phyloP scores from a whole-genome alignment of 1,284 basidiomycete species.

The Lentinus polychrous region DNA sequence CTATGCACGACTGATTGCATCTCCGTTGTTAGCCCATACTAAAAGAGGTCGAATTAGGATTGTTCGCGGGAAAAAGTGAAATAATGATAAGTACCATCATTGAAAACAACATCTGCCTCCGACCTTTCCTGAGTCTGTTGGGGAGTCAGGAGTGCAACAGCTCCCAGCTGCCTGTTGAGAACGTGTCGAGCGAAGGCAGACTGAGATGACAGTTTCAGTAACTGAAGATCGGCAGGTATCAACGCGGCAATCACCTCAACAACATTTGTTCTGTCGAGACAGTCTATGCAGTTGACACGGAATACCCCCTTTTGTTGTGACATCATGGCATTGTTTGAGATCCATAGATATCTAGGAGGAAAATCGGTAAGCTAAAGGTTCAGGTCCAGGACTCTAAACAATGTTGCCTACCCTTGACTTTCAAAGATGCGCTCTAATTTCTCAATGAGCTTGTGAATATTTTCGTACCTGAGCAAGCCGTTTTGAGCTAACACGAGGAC shows the following conservation, averaged over 20 bases:
- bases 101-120: constrained; percentile 77
- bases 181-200: constrained; percentile 87
- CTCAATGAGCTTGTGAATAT: constrained; percentile 76
- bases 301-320: constrained; percentile 82
- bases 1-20: constrained; percentile 84
- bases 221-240: neutral
- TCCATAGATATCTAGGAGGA: constrained; percentile 72
- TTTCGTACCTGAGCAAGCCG: constrained; percentile 62
- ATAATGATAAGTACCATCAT: constrained; percentile 53
- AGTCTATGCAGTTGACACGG: constrained; percentile 91
- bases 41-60: constrained; percentile 8
- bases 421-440: constrained; percentile 69
- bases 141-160: constrained; percentile 62
- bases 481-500: constrained; percentile 6
- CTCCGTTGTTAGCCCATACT: constrained; percentile 97
- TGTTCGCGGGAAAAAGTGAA: constrained; percentile 2
- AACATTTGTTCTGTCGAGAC: constrained; percentile 88
- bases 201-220: constrained; percentile 30
- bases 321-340: constrained; percentile 63
- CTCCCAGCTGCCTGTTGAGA: constrained; percentile 74
- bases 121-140: constrained; percentile 39
- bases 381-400: neutral
- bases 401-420: constrained; percentile 54
- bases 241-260: constrained; percentile 49
- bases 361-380: constrained; percentile 4